Conservation (phyloP, 2,329 filamentous ascomycete species). For the Fusarium torulosum region DNA sequence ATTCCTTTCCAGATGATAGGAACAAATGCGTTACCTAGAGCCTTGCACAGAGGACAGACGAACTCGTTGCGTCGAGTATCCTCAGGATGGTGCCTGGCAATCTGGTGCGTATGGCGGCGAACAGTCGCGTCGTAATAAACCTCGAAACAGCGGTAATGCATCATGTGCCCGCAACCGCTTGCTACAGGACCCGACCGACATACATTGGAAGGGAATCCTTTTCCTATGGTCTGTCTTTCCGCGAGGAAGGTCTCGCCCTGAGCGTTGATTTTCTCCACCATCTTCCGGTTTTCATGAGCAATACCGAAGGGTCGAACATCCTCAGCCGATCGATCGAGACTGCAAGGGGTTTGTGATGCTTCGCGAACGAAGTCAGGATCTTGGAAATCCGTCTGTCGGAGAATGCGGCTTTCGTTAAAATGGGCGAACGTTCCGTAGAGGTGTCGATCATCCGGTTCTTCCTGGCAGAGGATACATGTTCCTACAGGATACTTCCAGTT, state of each 20-base stretch:
- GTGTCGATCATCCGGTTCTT: slow-evolving; percentile 89
- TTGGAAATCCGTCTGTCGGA: slow-evolving; percentile 86
- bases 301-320: slow-evolving; percentile 89
- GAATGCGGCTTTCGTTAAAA: slow-evolving; percentile 84
- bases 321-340: slow-evolving; percentile 87
- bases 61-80: slow-evolving; percentile 85
- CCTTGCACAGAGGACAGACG: slow-evolving; percentile 96
- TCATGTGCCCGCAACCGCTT: slow-evolving; percentile 95
- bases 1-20: slow-evolving; percentile 96
- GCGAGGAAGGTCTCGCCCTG: slow-evolving; percentile 77
- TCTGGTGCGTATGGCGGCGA: slow-evolving; percentile 88
- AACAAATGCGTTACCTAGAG: slow-evolving; percentile 92
- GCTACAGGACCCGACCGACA: slow-evolving; percentile 82
- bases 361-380: slow-evolving; percentile 89
- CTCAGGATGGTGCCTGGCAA: slow-evolving; percentile 94
- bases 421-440: slow-evolving; percentile 95
- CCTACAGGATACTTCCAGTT: slow-evolving; percentile 90
- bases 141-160: slow-evolving; percentile 97
- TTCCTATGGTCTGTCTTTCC: slow-evolving; percentile 86
- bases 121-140: slow-evolving; percentile 87
- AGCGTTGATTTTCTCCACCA: slow-evolving; percentile 80
- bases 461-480: slow-evolving; percentile 96
- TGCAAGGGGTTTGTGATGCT: slow-evolving; percentile 80
- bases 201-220: slow-evolving; percentile 81
- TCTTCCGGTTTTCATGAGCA: slow-evolving; percentile 84